Evolutionary conservation across 495 filamentous ascomycete species (phyloP), one percentile per base, ranked within the genome.

Genomic region (Penicillium cataractarum): DNA sequence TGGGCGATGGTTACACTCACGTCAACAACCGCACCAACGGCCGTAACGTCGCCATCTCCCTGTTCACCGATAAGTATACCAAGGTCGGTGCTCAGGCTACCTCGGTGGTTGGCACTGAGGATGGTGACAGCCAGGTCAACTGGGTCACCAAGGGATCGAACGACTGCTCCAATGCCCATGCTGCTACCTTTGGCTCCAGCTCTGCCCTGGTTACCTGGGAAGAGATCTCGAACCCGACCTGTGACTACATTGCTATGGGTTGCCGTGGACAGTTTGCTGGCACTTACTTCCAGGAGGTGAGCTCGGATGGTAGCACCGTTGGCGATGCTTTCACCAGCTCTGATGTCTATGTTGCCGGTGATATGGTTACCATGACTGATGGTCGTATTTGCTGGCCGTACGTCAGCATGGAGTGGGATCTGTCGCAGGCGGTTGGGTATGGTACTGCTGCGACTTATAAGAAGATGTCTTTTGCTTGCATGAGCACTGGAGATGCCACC

Each of bases 351-450:
- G 78, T 85, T 56, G 78, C 82, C 2, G 83, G 83, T 19, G 83
- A 85, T 63, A 83, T 86, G 72, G 77, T 77, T 4, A 82, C 73
- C 22, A 76, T 84, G 69, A 62, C 63, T 12, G 74, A 77, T 48
- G 74, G 77, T 10, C 75, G 72, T 40, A 73, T 85, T 57, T 85
- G 83, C 70, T 85, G 83, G 83, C 83, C 83, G 31, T 84, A 85
- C 62, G 82, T 83, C 4, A 74, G 71, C 57, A 82, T 80, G 78
- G 65, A 60, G 2, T 84, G 82, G 81, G 72, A 76, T 60, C 62
- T 83, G 48, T 74, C 71, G 10, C 54, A 65, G 53, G 60, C 73
- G 6, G 75, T 75, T 35, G 66, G 55, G 19, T 63, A 58, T 35
- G 60, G 64, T 24, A 63, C 67, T 32, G 67, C 71, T 24, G 53